These are phyloP conservation scores for Candida dajiaensis DNA, from an alignment of 805 yeast species.

Conservation along the genomic window DNA sequence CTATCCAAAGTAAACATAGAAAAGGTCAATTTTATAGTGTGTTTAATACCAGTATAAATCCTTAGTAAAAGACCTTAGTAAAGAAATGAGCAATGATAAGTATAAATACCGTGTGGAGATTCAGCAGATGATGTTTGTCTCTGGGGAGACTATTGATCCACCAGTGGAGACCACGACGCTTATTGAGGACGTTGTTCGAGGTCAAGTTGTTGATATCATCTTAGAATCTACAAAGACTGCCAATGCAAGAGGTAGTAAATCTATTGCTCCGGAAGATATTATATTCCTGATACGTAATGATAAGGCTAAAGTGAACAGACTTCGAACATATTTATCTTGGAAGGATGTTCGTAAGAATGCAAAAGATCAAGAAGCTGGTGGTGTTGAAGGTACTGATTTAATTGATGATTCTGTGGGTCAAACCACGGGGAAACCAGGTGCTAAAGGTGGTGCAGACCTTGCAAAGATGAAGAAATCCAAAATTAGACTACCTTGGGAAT, in stretches of 20 bases:
- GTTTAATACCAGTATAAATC: no score
- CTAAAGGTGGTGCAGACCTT: conserved; percentile 33
- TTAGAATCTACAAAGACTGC: conserved; percentile 77
- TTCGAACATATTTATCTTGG: conserved; percentile 92
- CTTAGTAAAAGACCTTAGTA: neutral
- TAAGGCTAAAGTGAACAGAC: conserved; percentile 85
- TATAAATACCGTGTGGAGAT: conserved; percentile 86
- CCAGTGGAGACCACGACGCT: conserved; percentile 88
- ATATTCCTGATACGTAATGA: conserved; percentile 91
- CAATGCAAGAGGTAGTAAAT: conserved; percentile 69
- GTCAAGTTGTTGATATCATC: conserved; percentile 86
- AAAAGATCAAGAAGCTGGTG: conserved; percentile 60
- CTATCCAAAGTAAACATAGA: neutral
- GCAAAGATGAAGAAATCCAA: conserved; percentile 68
- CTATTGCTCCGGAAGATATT: conserved; percentile 87
- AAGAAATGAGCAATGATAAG: conserved; percentile 26
- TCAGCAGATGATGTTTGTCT: conserved; percentile 98
- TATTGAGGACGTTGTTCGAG: conserved; percentile 91
- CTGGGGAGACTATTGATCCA: conserved; percentile 92
- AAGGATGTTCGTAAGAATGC: conserved; percentile 89
- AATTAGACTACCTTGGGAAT: conserved; percentile 90
- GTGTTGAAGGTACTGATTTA: conserved; percentile 47
- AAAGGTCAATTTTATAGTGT: neutral
- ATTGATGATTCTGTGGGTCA: conserved; percentile 34
- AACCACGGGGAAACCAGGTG: conserved; percentile 26